Evolutionary conservation across 192 early-diverging fungal species (phyloP), one percentile per base, ranked within the genome.

Genomic region (Martensiomyces pterosporus): DNA sequence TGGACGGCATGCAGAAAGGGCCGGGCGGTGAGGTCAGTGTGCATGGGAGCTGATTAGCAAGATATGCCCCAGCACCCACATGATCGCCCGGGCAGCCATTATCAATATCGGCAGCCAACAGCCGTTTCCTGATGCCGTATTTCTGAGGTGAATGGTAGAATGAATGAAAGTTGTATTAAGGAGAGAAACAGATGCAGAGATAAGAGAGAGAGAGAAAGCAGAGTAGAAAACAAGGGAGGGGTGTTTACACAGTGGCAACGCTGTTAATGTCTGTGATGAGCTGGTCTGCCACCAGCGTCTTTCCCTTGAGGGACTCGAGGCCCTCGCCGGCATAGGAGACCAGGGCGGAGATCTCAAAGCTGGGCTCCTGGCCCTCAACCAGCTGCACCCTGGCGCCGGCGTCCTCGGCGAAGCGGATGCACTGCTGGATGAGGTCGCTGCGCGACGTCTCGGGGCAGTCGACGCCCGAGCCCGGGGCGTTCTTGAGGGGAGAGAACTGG

Each of bases 401-500:
- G 21, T 78, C 81, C 58, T 85, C 78, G 39, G 87, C 85, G 60
- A 92, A 99, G 18, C 93, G 83, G 23, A 88, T 75, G 60, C 89
- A 86, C 68, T 96, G 96, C 19, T 75, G 69, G 49, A 94, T 73
- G 26, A 97, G 90, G 55, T 97, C 92, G 13, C 81, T 78, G 43
- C 92, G 77, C 38, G 88, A 90, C 0, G 96, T 99, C 67, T 96
- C 94, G 25, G 96, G 96, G 52, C 82, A 86, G 70, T 99, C 96
- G 24, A 56, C 54, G 24, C 85, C 92, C 24, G 84, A 55, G 19
- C 92, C 92, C 5, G 94, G 92, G 8, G 91, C 94, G 60, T 99
- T 99, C 82, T 99, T 99, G 40, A 99, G 72, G 15, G 96, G 96
- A 15, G 89, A 91, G 58, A 99, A 99, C 77, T 99, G 94, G 43